These are phyloP conservation scores for Capsella bursapastoris DNA, from an alignment of 345 rosid genomes.

Conservation along the genomic window DNA sequence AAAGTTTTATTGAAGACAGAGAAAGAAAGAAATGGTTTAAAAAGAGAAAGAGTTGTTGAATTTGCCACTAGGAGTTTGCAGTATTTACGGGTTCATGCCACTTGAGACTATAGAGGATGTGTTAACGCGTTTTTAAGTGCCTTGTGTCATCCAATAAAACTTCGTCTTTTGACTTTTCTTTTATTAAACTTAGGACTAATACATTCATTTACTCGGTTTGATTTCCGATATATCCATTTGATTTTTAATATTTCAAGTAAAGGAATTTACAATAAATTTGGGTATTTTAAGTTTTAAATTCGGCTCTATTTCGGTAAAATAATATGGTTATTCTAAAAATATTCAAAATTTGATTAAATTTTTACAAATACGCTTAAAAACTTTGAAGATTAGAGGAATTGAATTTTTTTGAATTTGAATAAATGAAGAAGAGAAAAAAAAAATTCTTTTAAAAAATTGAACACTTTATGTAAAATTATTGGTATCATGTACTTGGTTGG, in stretches of 20 bases:
- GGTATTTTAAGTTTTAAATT: too few relatives aligned
- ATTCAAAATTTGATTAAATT: too few relatives aligned
- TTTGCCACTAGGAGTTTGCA: constrained; percentile 37
- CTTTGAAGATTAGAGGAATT: background rate
- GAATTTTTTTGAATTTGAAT: background rate
- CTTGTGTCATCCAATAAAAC: background rate
- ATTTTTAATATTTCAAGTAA: background rate
- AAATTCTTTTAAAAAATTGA: background rate
- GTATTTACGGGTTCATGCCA: constrained; percentile 45
- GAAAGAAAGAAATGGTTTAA: constrained; percentile 42
- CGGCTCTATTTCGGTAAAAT: too few relatives aligned
- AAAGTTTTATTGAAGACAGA: constrained; percentile 1
- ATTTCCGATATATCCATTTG: background rate
- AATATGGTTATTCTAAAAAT: too few relatives aligned
- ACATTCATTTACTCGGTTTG: too few relatives aligned
- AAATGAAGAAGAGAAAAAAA: background rate
- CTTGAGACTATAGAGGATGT: constrained; percentile 27
- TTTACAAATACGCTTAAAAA: too few relatives aligned
- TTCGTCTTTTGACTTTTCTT: background rate
- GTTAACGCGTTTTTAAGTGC: constrained; percentile 22
- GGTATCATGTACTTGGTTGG: background rate
- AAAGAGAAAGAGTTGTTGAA: constrained; percentile 14
- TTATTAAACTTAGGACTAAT: too few relatives aligned
- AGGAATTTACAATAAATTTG: too few relatives aligned
- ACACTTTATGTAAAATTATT: background rate